Evolutionary conservation across 352 stramenopile genomes (phyloP).

Genomic region (Thraustochytrium sp.): DNA sequence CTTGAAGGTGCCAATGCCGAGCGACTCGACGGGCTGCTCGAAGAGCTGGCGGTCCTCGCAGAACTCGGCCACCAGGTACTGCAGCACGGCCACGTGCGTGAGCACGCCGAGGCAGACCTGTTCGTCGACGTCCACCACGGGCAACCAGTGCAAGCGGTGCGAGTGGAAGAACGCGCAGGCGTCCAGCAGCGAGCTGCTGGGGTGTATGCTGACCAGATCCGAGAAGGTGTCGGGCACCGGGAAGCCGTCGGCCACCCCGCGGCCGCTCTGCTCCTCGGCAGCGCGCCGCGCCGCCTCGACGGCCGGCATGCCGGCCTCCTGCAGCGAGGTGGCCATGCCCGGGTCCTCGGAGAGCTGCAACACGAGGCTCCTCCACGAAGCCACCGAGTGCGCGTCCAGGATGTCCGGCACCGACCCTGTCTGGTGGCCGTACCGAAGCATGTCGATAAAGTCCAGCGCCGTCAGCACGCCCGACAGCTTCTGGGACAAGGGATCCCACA

Average conservation of each 20-base stretch:
- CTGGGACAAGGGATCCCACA: slow-evolving; percentile 60
- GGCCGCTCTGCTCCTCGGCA: background rate
- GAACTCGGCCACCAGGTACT: slow-evolving; percentile 76
- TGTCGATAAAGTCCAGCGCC: slow-evolving; percentile 40
- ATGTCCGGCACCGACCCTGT: background rate
- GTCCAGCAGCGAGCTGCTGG: background rate
- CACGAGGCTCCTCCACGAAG: slow-evolving; percentile 40
- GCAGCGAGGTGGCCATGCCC: background rate
- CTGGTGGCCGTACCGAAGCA: slow-evolving; percentile 26
- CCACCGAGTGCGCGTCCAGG: slow-evolving; percentile 10
- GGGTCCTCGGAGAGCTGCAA: background rate
- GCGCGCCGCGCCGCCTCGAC: slow-evolving; percentile 11
- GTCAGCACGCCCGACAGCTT: slow-evolving; percentile 23
- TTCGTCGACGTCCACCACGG: background rate
- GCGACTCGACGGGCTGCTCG: slow-evolving; percentile 73
- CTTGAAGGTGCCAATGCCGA: slow-evolving; percentile 71
- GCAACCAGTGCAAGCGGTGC: slow-evolving; percentile 15
- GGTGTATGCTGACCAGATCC: background rate
- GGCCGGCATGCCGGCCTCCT: slow-evolving; percentile 27
- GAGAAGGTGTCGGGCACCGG: background rate
- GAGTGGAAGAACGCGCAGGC: background rate
- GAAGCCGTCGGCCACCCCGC: background rate
- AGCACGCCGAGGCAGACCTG: slow-evolving; percentile 30
- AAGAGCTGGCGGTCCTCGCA: slow-evolving; percentile 76
- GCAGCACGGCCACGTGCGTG: slow-evolving; percentile 58